These are phyloP conservation scores for Protomyces arabidopsidicola DNA, from an alignment of 1,139 yeast species.

Conservation along the genomic window DNA sequence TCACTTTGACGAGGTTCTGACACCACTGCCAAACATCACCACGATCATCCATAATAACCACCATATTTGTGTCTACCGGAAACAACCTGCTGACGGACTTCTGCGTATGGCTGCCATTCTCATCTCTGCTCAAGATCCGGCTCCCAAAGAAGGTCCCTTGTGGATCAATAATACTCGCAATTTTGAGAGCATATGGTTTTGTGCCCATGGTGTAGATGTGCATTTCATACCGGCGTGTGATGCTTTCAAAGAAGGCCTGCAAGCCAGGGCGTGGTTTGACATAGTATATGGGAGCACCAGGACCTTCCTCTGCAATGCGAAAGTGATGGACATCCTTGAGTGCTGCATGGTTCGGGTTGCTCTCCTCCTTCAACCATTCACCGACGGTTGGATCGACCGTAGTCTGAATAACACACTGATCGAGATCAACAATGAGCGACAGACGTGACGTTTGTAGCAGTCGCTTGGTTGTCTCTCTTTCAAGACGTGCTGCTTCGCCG, in stretches of 20 bases:
- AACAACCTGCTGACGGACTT: conserved; percentile 82
- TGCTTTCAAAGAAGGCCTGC: conserved; percentile 58
- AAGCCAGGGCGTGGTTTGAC: conserved; percentile 91
- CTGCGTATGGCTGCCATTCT: conserved; percentile 86
- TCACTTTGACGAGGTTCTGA: conserved; percentile 80
- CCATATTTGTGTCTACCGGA: conserved; percentile 96
- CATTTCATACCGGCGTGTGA: conserved; percentile 69
- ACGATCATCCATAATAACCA: conserved; percentile 91
- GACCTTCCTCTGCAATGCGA: conserved; percentile 65
- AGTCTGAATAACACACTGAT: conserved; percentile 96
- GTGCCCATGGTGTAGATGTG: conserved; percentile 99
- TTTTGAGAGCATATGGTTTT: conserved; percentile 81
- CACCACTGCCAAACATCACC: conserved; percentile 99
- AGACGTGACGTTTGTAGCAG: conserved; percentile 62
- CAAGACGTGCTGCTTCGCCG: conserved; percentile 83
- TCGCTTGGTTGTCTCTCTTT: conserved; percentile 58
- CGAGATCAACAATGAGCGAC: conserved; percentile 89
- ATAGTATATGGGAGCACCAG: conserved; percentile 62
- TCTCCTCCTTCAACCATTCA: conserved; percentile 86
- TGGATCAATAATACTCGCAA: conserved; percentile 89
- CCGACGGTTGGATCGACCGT: conserved; percentile 97
- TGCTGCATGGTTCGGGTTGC: conserved; percentile 77
- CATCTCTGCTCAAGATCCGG: conserved; percentile 86
- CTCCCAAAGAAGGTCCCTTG: conserved; percentile 81
- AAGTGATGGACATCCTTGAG: conserved; percentile 77